Percentiles rank a stretch among this genome's conserved stretches.
Conservation (phyloP, 768 basidiomycete species). For the Tricholoma saponaceum region DNA sequence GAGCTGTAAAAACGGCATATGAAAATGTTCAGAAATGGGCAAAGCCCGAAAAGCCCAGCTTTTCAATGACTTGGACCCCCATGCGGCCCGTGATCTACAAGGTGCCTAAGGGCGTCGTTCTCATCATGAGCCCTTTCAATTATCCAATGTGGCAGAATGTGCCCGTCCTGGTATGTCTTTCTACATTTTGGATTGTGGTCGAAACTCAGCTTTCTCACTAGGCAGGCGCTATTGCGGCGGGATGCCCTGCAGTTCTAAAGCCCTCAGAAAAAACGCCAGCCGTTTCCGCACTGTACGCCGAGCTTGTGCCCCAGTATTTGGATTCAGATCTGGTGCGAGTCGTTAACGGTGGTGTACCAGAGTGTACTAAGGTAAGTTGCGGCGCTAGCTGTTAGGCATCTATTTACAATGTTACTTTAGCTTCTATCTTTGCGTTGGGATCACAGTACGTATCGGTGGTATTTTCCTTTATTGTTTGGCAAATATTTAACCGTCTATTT, state of each 20-base stretch:
- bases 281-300: slow-evolving; percentile 51
- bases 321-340: slow-evolving; percentile 61
- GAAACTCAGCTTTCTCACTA: slow-evolving; percentile 9
- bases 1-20: slow-evolving; percentile 52
- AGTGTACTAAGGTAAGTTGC: slow-evolving; percentile 47
- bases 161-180: slow-evolving; percentile 44
- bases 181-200: neutral
- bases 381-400: neutral
- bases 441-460: slow-evolving; percentile 32
- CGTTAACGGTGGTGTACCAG: slow-evolving; percentile 65
- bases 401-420: slow-evolving; percentile 25
- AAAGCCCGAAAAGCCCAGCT: slow-evolving; percentile 52
- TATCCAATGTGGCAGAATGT: slow-evolving; percentile 62
- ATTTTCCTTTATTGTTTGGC: neutral
- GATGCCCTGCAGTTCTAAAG: slow-evolving; percentile 68
- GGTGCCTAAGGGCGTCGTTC: slow-evolving; percentile 71
- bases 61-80: slow-evolving; percentile 52
- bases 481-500: neutral
- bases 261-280: slow-evolving; percentile 68
- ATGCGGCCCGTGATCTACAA: slow-evolving; percentile 42
- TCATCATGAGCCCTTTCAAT: slow-evolving; percentile 74
- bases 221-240: slow-evolving; percentile 75
- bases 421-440: slow-evolving; percentile 68
- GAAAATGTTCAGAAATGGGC: slow-evolving; percentile 72
- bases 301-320: slow-evolving; percentile 72